Evolutionary conservation across 768 basidiomycete genomes (phyloP), one percentile per base, ranked within the genome.

Genomic region (Paxillus involutus): DNA sequence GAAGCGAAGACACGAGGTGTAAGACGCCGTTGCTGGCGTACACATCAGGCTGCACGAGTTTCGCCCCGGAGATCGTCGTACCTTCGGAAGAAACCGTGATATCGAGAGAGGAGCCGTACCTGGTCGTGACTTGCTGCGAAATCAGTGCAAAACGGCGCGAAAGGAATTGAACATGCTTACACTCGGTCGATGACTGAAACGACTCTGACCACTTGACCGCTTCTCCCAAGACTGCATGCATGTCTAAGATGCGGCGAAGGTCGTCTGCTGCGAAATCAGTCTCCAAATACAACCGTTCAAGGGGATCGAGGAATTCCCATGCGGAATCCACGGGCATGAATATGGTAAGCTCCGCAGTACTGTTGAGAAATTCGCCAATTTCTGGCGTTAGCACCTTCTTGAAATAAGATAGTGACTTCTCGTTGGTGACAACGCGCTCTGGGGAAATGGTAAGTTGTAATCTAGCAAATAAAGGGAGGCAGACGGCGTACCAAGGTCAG

Each of bases 21-120:
- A 98, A 68, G 42, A 98, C 97, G 45, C 96, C 97, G 63, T 99
- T 99, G 30, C 90, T 87, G 5, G 91, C 95, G 63, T 94, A 94
- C 35, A 97, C 83, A 63, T 99, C 93, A 6, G 84, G 82, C n/a
- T 86, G 76, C 4, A 85, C 63, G 41, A 96, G 77, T 21, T 77
- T 74, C 7, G 88, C 83, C 44, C 73, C 73, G 33, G 84, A 84
- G 19, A 89, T 70, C 30, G 64, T 78, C 49, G 80, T 82, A 56
- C 80, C 80, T 37, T 84, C 77, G 1, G 78, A 65, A 24, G 80
- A 72, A n/a, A 78, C 75, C 1, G 74, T 70, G 40, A 94, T 74
- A 49, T 85, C 80, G 10, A 97, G 77, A 2, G 77, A 73, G 11
- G 80, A 80, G 16, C 90, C 91, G 49, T 85, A 81, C 55, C 86